These are phyloP conservation scores for Ophiostoma tasmaniense DNA, from an alignment of 2,329 filamentous ascomycete species.

Conservation along the genomic window DNA sequence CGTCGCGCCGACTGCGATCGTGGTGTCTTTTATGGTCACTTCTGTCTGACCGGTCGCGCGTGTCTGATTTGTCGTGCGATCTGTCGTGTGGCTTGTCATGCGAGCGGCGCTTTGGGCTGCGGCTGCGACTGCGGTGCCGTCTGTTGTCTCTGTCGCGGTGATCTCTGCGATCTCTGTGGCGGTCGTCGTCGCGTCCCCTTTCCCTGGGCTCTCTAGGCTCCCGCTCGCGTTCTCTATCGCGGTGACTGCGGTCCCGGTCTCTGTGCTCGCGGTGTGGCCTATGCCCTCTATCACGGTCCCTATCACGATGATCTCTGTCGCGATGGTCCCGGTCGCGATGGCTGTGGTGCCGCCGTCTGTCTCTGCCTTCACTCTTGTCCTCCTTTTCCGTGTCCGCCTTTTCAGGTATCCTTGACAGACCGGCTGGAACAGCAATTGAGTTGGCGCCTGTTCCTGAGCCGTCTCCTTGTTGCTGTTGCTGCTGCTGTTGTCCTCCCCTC, in stretches of 20 bases:
- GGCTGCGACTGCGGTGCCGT: constrained; percentile 22
- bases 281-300: not conserved
- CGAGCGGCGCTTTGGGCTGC: constrained; percentile 22
- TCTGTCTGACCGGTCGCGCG: not conserved
- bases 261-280: not conserved
- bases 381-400: constrained; percentile 25
- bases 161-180: constrained; percentile 18
- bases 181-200: constrained; percentile 27
- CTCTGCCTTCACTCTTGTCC: constrained; percentile 20
- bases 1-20: not conserved
- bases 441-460: constrained; percentile 52
- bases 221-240: not conserved
- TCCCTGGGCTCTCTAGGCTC: too few relatives aligned
- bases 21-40: not conserved
- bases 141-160: not conserved
- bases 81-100: constrained; percentile 17
- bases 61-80: constrained; percentile 16
- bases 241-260: not conserved
- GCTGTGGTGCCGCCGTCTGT: constrained; percentile 7
- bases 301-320: not conserved
- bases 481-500: not conserved
- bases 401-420: not conserved
- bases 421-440: constrained; percentile 38
- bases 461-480: constrained; percentile 36
- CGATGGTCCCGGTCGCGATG: not conserved